Conservation (phyloP, 2,329 filamentous ascomycete species). For the Beauveria rudraprayagi region DNA sequence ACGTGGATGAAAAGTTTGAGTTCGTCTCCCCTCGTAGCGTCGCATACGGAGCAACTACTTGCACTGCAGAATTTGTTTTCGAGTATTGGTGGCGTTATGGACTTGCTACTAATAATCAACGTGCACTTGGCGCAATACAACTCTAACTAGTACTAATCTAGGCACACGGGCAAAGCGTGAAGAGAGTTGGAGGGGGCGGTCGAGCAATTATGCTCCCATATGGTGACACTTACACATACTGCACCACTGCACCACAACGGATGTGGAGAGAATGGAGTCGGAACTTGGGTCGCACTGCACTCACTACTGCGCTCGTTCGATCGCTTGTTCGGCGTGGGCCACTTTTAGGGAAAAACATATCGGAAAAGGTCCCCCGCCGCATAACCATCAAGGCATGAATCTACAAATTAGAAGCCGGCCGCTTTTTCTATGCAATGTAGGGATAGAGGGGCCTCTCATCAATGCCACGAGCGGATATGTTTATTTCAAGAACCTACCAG, state of each 20-base stretch:
- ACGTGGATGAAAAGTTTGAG: constrained; percentile 2
- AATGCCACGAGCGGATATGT: background rate
- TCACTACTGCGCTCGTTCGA: constrained; percentile 6
- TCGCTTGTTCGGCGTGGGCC: background rate
- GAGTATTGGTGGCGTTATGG: constrained; percentile 5
- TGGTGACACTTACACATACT: background rate
- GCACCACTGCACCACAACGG: background rate
- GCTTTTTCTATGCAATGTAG: background rate
- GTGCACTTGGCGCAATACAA: background rate
- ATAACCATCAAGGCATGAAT: background rate
- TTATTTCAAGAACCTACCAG: background rate
- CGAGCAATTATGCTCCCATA: constrained; percentile 1
- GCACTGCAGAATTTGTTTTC: background rate
- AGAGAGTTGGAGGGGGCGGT: background rate
- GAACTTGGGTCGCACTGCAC: background rate
- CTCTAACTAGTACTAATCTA: background rate
- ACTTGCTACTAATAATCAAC: background rate
- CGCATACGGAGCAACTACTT: background rate
- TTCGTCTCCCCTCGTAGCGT: background rate
- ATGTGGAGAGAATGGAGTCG: constrained; percentile 4
- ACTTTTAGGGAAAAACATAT: background rate
- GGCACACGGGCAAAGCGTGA: background rate
- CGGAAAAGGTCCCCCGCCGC: background rate
- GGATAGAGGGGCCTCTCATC: background rate
- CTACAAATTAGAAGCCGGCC: background rate